Evolutionary conservation across 345 rosid species (phyloP).

Genomic region (Erucastrum elatum): DNA sequence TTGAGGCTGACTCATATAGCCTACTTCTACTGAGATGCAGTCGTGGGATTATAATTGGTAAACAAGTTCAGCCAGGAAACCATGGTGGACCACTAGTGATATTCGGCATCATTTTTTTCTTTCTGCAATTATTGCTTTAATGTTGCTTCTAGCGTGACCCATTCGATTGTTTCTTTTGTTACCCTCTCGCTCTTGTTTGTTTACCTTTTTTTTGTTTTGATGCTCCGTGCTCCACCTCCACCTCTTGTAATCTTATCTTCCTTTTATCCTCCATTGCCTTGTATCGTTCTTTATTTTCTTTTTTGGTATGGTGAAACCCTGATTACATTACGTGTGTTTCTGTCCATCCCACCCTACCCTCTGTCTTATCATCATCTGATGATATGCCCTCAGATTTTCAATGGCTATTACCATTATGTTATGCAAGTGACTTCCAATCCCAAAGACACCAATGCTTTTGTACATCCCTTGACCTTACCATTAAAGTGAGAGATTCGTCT

Average conservation of each 20-base stretch:
- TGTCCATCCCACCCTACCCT: conserved; percentile 75
- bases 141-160: not conserved
- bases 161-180: no score
- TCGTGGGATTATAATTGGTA: not conserved
- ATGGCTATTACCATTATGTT: conserved; percentile 83
- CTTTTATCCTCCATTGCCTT: not conserved
- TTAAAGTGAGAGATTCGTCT: conserved; percentile 49
- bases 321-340: conserved; percentile 80
- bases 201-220: no score
- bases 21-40: not conserved
- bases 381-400: conserved; percentile 75
- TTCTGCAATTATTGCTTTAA: not conserved
- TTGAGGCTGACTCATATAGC: not conserved
- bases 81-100: not conserved
- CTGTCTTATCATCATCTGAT: conserved; percentile 70
- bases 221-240: no score
- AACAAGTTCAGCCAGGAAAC: not conserved
- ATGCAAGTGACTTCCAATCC: conserved; percentile 88
- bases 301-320: not conserved
- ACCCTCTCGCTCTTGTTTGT: no score
- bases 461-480: conserved; percentile 76
- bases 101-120: not conserved
- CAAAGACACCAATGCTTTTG: conserved; percentile 72
- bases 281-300: not conserved
- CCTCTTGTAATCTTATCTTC: no score